Percentiles rank a stretch among this genome's conserved stretches.
These are phyloP conservation scores for Primulina eburnea DNA, from an alignment of 257 asterid genomes.

Conservation along the genomic window DNA sequence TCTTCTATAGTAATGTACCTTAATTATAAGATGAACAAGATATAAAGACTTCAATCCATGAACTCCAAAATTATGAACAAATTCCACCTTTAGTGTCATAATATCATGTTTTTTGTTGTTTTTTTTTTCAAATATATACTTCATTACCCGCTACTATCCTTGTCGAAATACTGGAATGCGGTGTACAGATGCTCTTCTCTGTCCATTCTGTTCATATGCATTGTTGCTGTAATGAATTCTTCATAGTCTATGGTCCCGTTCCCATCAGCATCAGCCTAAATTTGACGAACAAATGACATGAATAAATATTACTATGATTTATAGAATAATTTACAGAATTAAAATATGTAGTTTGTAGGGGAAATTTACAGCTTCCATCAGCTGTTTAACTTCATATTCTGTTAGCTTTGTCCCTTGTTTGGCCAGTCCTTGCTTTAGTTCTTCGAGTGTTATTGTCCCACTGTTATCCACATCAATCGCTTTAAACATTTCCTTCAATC, in stretches of 20 bases:
- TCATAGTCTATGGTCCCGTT: slow-evolving; percentile 62
- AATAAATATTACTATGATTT: not conserved
- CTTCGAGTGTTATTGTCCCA: slow-evolving; percentile 67
- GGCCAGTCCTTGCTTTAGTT: slow-evolving; percentile 59
- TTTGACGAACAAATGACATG: not conserved
- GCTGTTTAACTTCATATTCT: slow-evolving; percentile 56
- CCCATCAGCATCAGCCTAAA: slow-evolving; percentile 64
- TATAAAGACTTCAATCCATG: not conserved
- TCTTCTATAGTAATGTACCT: slow-evolving; percentile 79
- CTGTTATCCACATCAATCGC: slow-evolving; percentile 61
- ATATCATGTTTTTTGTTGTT: not conserved
- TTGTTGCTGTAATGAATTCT: slow-evolving; percentile 66
- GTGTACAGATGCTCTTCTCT: slow-evolving; percentile 64
- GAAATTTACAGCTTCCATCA: slow-evolving; percentile 61
- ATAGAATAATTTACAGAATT: not conserved
- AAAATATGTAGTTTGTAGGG: not conserved
- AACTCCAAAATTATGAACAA: not conserved
- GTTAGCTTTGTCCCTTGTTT: slow-evolving; percentile 60
- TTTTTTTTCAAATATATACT: not conserved
- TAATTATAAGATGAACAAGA: not conserved
- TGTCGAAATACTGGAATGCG: slow-evolving; percentile 62
- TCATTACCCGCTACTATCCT: slow-evolving; percentile 52
- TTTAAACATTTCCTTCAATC: slow-evolving; percentile 63
- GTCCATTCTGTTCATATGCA: slow-evolving; percentile 63
- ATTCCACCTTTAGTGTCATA: not conserved